These are phyloP conservation scores for Quercus glauca DNA, from an alignment of 306 rosid species.

Conservation along the genomic window DNA sequence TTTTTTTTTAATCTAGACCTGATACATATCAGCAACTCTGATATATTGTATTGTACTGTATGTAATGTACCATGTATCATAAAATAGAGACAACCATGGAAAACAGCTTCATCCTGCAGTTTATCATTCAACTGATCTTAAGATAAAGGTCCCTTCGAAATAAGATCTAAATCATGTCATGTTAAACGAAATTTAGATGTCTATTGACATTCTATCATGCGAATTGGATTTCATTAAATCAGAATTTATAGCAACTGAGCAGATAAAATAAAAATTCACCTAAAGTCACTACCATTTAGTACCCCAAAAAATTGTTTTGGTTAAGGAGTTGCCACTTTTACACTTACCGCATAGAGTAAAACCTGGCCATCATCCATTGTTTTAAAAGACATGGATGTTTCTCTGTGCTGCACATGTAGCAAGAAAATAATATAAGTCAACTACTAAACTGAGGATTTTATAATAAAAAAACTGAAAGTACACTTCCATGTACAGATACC, in stretches of 20 bases:
- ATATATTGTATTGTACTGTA: background rate
- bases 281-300: constrained; percentile 2
- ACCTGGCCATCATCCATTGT: constrained; percentile 97
- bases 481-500: constrained; percentile 25
- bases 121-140: background rate
- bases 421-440: constrained; percentile 21
- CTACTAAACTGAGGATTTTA: constrained; percentile 5
- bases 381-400: constrained; percentile 97
- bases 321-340: constrained; percentile 10
- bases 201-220: background rate
- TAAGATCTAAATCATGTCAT: background rate
- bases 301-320: background rate
- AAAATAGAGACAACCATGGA: background rate
- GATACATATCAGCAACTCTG: background rate
- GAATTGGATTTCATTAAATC: background rate
- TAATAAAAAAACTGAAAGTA: constrained; percentile 4
- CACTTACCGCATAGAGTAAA: constrained; percentile 82
- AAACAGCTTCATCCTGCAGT: background rate
- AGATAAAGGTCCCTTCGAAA: background rate
- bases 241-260: background rate
- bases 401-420: constrained; percentile 76
- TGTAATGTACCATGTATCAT: background rate
- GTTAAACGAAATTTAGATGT: constrained; percentile 13
- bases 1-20: background rate
- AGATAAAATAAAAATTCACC: background rate